Percentiles rank a stretch among this genome's conserved stretches.
These are phyloP conservation scores for Diaporthe citri DNA, from an alignment of 2,329 filamentous ascomycete species.

Conservation along the genomic window DNA sequence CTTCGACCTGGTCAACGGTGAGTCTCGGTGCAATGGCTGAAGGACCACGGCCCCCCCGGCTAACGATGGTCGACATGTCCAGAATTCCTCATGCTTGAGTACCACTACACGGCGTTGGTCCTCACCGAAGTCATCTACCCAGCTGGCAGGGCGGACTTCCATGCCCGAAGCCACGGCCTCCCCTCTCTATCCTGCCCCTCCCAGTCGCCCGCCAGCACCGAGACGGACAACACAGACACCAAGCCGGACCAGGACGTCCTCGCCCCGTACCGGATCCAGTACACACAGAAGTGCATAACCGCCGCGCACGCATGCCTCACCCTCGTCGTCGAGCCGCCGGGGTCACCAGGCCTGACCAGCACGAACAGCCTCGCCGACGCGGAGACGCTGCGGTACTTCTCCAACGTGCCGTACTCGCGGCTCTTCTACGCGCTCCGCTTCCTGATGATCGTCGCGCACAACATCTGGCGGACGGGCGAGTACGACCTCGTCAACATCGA, in stretches of 20 bases:
- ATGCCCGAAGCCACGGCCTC: conserved; percentile 26
- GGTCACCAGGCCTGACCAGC: not conserved
- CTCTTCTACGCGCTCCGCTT: conserved; percentile 38
- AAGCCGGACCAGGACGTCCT: conserved; percentile 36
- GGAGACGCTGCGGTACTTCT: conserved; percentile 32
- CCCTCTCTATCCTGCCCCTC: not conserved
- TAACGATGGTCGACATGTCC: not conserved
- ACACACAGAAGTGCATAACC: conserved; percentile 34
- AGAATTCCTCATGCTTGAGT: conserved; percentile 38
- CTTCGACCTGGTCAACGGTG: conserved; percentile 37
- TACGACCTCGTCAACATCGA: conserved; percentile 32
- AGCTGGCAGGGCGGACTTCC: conserved; percentile 32
- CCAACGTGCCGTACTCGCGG: conserved; percentile 30
- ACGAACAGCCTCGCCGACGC: conserved; percentile 10
- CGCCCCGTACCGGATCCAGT: conserved; percentile 35
- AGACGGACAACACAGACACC: not conserved
- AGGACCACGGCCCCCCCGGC: not conserved
- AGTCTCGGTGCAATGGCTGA: not conserved
- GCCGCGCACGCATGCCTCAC: conserved; percentile 36
- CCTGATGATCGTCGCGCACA: conserved; percentile 31
- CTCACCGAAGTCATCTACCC: conserved; percentile 38
- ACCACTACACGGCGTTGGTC: conserved; percentile 31
- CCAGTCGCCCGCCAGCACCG: not conserved
- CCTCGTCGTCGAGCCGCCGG: conserved; percentile 6
- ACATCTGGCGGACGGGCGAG: conserved; percentile 31